phyloP scores from a whole-genome alignment of 2,329 filamentous ascomycete species.

The Dissoconium aciculare region DNA sequence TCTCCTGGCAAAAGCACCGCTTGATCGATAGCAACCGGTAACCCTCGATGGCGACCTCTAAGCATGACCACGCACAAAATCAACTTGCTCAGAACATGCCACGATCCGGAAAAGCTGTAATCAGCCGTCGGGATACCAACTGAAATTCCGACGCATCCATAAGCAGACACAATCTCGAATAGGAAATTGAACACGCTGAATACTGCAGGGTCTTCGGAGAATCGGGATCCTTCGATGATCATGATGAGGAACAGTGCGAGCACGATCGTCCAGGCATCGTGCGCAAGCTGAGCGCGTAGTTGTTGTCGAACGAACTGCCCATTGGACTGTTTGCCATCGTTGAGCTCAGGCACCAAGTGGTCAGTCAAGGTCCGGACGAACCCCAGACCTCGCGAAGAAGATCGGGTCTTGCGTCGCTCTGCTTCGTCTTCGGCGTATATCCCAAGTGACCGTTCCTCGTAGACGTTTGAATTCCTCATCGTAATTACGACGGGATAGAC shows the following conservation, averaged over 20 bases:
- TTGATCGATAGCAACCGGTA: slow-evolving; percentile 41
- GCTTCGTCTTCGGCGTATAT: slow-evolving; percentile 34
- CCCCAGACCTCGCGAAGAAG: no score
- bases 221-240: slow-evolving; percentile 28
- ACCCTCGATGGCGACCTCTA: slow-evolving; percentile 38
- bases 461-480: slow-evolving; percentile 46
- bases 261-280: slow-evolving; percentile 33
- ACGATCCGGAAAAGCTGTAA: slow-evolving; percentile 35
- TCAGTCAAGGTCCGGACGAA: slow-evolving; percentile 7
- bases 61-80: slow-evolving; percentile 43
- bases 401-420: slow-evolving; percentile 3
- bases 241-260: slow-evolving; percentile 33
- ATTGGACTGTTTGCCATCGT: slow-evolving; percentile 18
- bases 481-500: slow-evolving; percentile 47
- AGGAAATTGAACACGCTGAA: slow-evolving; percentile 33
- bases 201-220: slow-evolving; percentile 22
- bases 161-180: slow-evolving; percentile 31
- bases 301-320: slow-evolving; percentile 29
- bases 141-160: slow-evolving; percentile 32
- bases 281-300: slow-evolving; percentile 32
- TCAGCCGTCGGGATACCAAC: slow-evolving; percentile 31
- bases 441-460: slow-evolving; percentile 47
- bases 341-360: slow-evolving; percentile 10
- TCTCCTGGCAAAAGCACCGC: slow-evolving; percentile 28
- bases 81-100: slow-evolving; percentile 37